A percentile compares a stretch with the other conserved stretches of the same genome.
These are phyloP conservation scores for Microdochium trichocladiopsis DNA, from an alignment of 2,329 filamentous ascomycete species.

Conservation along the genomic window DNA sequence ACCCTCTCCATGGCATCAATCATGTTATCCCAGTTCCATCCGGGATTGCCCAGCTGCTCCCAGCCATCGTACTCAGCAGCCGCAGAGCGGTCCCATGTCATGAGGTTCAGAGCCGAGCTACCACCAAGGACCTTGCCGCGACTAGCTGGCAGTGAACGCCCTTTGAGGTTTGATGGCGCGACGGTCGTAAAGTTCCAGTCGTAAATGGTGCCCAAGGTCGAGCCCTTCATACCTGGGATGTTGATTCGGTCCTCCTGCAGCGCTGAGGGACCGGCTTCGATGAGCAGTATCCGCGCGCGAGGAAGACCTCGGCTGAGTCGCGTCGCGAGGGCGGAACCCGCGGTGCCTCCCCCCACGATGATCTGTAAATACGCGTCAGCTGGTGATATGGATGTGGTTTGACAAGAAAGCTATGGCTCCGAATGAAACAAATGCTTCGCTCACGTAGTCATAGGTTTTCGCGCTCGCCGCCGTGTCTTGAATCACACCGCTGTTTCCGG, in stretches of 20 bases:
- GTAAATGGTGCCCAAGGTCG: slow-evolving; percentile 12
- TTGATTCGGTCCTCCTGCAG: slow-evolving; percentile 16
- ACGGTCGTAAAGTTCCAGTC: slow-evolving; percentile 33
- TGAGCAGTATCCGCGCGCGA: slow-evolving; percentile 15
- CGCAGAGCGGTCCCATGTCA: slow-evolving; percentile 24
- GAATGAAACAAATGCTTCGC: neutral
- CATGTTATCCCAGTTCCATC: slow-evolving; percentile 29
- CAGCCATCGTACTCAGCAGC: slow-evolving; percentile 23
- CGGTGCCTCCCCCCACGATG: slow-evolving; percentile 1
- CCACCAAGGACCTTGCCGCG: slow-evolving; percentile 39
- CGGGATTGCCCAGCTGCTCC: slow-evolving; percentile 23
- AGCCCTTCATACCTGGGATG: slow-evolving; percentile 16
- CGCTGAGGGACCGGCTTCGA: slow-evolving; percentile 20
- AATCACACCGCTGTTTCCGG: neutral
- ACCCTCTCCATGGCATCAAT: slow-evolving; percentile 20
- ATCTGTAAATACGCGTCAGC: neutral
- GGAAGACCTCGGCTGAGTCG: slow-evolving; percentile 5
- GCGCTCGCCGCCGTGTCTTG: neutral
- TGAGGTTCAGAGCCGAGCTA: slow-evolving; percentile 35
- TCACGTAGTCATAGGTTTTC: neutral
- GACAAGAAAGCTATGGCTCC: neutral
- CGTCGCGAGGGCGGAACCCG: neutral
- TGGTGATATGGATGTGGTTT: neutral
- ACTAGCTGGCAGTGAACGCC: slow-evolving; percentile 26
- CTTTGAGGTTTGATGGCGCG: slow-evolving; percentile 28